These are phyloP conservation scores for Trichoderma brevicompactum DNA, from an alignment of 2,329 filamentous ascomycete genomes.

Conservation along the genomic window DNA sequence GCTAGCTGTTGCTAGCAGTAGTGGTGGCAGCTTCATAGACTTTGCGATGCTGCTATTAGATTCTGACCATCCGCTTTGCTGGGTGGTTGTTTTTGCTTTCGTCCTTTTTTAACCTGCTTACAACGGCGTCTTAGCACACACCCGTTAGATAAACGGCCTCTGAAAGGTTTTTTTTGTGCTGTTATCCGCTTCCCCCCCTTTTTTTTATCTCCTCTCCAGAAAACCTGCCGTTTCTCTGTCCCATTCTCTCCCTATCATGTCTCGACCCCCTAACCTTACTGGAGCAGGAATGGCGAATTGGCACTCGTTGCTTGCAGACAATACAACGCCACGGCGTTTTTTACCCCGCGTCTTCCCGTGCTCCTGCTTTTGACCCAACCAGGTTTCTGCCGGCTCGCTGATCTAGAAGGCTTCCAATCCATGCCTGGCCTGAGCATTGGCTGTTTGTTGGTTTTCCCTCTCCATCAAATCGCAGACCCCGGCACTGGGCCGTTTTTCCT, in stretches of 20 bases:
- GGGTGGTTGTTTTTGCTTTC: not conserved
- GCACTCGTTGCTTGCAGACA: not conserved
- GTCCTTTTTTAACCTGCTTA: not conserved
- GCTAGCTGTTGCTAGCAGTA: too few relatives aligned
- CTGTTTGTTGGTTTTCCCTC: not conserved
- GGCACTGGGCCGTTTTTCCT: constrained; percentile 4
- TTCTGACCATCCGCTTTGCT: not conserved
- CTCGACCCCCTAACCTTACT: not conserved
- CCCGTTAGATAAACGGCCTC: not conserved
- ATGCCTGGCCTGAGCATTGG: constrained; percentile 1
- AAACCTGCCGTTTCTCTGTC: not conserved
- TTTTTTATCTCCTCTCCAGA: not conserved
- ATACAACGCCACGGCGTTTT: constrained; percentile 6
- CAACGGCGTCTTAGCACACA: not conserved
- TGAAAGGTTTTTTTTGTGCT: not conserved
- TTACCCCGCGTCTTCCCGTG: constrained; percentile 25
- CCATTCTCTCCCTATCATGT: not conserved
- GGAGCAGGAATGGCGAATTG: constrained; percentile 10
- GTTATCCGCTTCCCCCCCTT: not conserved
- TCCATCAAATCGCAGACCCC: constrained; percentile 13
- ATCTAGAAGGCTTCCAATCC: constrained; percentile 24
- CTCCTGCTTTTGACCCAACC: constrained; percentile 6
- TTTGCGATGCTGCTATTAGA: not conserved
- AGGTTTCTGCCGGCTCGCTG: constrained; percentile 1
- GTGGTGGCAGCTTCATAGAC: not conserved